Evolutionary conservation across 2,329 filamentous ascomycete genomes (phyloP).

Genomic region (Talaromyces marneffei): DNA sequence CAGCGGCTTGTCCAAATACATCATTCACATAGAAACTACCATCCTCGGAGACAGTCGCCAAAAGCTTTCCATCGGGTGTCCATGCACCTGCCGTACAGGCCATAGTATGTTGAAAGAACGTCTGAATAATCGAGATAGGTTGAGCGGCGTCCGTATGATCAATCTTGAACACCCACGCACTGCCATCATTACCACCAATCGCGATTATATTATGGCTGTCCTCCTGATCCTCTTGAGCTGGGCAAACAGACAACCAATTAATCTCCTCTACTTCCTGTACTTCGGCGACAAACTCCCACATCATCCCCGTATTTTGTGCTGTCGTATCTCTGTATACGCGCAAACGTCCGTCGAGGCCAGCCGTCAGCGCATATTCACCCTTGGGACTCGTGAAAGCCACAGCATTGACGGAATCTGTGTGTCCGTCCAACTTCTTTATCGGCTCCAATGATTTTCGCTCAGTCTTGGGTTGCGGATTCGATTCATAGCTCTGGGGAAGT

Average conservation of each 20-base stretch:
- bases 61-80: constrained; percentile 77
- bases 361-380: constrained; percentile 80
- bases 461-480: constrained; percentile 55
- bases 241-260: constrained; percentile 80
- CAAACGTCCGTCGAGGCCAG: constrained; percentile 78
- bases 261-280: constrained; percentile 89
- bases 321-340: constrained; percentile 58
- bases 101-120: constrained; percentile 84
- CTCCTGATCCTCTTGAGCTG: constrained; percentile 47
- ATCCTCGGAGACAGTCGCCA: constrained; percentile 87
- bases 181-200: constrained; percentile 82
- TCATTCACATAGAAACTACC: constrained; percentile 88
- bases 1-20: constrained; percentile 72
- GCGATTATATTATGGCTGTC: constrained; percentile 74
- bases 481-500: constrained; percentile 69
- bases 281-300: constrained; percentile 66
- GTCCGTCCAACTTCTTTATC: constrained; percentile 74
- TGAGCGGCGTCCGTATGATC: constrained; percentile 56
- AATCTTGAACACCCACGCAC: constrained; percentile 92
- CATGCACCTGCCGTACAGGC: constrained; percentile 85
- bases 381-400: constrained; percentile 75
- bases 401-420: constrained; percentile 85
- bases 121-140: constrained; percentile 76
- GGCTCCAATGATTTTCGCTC: constrained; percentile 57
- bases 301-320: constrained; percentile 43